Evolutionary conservation across 805 yeast species (phyloP), one percentile per base, ranked within the genome.

Genomic region (Grigorovia yakushimaensis): DNA sequence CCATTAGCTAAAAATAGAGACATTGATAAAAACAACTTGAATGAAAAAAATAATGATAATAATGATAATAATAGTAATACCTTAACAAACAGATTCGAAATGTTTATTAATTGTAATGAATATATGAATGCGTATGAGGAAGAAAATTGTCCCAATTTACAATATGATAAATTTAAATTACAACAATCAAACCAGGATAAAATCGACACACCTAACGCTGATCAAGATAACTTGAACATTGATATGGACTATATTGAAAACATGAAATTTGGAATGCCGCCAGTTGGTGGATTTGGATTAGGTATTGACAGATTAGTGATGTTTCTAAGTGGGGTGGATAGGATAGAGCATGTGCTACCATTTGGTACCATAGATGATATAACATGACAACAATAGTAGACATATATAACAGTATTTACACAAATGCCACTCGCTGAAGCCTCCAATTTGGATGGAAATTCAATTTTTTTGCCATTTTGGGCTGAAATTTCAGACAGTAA

Each of bases 211-310:
- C 7, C 7, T 15, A 33, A 33, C 17, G 65, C 73, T 3, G 94
- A 85, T 56, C 57, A 59, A 1, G 96, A 88, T 50, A 65, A 80
- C 4, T 69, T 83, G 36, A 36, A 47, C 4, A 42, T 52, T 1
- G 98, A 93, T 61, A 67, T 76, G 57, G 72, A 72, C 43, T 93
- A 79, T 60, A 77, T 88, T 1, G 73, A 76, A 40, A 77, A 82
- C 15, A 81, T 93, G 89, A 91, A 87, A 60, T 86, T 82, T 74
- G 98, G 96, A 1, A 75, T 93, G 68, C 97, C 98, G 3, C 98
- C 98, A 1, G 91, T 97, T 3, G 98, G 95, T 2, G 99, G 99
- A 0, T 86, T 96, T 86, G 99, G 98, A 0, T 69, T 95, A 50
- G 99, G 99, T 0, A 73, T 93, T 19, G 99, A 93, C 60, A 66